Base-by-base conservation (phyloP, 2,329 filamentous ascomycete species). In the Penicillium oxalicum region DNA sequence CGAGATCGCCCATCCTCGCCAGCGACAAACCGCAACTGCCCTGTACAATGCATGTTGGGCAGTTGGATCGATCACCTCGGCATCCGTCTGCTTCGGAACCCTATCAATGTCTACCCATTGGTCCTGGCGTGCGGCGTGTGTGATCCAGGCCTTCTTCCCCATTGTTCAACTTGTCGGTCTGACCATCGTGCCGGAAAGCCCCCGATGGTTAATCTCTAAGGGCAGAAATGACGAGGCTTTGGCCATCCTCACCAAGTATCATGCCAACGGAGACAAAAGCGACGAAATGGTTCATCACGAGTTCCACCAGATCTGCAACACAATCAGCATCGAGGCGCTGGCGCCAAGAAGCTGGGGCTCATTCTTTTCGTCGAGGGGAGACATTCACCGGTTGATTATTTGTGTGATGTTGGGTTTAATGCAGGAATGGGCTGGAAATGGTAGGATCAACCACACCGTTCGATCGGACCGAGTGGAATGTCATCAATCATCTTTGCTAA, bases 171-270 rank as follows among this genome's bases (percentile, higher is more conserved):
- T 78, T 33, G 25, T 72, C 27, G 65, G 74, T 26, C 70, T 75
- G 2, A 78, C 74, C 48, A 75, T 81, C 57, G 67, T 84, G 0
- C 82, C 82, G 0, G 82, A 85, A 57, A 81, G 78, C 1, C 82
- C 82, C 1, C 68, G 81, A 42, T 84, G 80, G 80, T 71, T 83
- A n/a, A 78, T 81, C 45, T 76, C 77, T 37, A 76, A 80, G 47
- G 76, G 79, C 51, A 75, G 77, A 12, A 71, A 76, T 12, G 78
- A 82, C 26, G 73, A 82, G 54, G 80, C 79, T 1, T 68, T 77
- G 13, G 65, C 71, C 5, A 74, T 79, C 1, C 71, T 87, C 50
- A 73, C 76, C 4, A 77, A 77, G 48, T 81, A 80, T 58, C 82
- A 84, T 43, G 82, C 80, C 1, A 74, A 80, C 53, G 70, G 72